Conservation (phyloP, 2,329 filamentous ascomycete species). For the Lachnellula occidentalis region DNA sequence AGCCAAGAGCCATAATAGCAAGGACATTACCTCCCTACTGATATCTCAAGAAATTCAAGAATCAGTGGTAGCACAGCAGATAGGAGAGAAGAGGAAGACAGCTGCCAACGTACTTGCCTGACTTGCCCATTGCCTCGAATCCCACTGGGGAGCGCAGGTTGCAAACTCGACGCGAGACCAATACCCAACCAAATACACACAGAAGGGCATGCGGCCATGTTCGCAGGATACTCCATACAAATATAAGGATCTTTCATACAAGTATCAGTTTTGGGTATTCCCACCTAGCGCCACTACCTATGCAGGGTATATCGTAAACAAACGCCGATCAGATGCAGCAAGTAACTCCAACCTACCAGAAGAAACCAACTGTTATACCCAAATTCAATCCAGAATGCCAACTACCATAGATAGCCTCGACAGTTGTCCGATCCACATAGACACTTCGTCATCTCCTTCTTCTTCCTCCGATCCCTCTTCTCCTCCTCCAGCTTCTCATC, state of each 20-base stretch:
- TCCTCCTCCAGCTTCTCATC: constrained; percentile 43
- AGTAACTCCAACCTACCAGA: not conserved
- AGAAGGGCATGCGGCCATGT: not conserved
- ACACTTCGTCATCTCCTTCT: constrained; percentile 51
- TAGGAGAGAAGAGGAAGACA: too few species aligned
- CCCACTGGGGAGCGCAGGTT: too few species aligned
- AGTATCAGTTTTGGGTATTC: not conserved
- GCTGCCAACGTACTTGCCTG: too few species aligned
- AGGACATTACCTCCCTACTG: too few species aligned
- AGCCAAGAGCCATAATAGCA: too few species aligned
- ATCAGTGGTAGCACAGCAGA: too few species aligned
- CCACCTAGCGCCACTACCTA: not conserved
- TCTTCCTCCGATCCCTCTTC: constrained; percentile 43
- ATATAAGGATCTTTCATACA: not conserved
- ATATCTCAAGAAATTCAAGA: too few species aligned
- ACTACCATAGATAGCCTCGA: constrained; percentile 62
- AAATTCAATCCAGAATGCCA: not conserved
- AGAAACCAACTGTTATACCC: not conserved
- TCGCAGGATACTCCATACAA: too few species aligned
- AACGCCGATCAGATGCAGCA: not conserved
- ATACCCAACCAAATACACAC: not conserved
- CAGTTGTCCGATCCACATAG: constrained; percentile 62
- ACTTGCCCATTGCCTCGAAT: too few species aligned
- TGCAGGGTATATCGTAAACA: not conserved
- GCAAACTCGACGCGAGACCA: not conserved